Percentiles rank a stretch among this genome's conserved stretches.
Evolutionary conservation across 2,329 filamentous ascomycete genomes (phyloP).

Genomic region (Dendryphion nanum): DNA sequence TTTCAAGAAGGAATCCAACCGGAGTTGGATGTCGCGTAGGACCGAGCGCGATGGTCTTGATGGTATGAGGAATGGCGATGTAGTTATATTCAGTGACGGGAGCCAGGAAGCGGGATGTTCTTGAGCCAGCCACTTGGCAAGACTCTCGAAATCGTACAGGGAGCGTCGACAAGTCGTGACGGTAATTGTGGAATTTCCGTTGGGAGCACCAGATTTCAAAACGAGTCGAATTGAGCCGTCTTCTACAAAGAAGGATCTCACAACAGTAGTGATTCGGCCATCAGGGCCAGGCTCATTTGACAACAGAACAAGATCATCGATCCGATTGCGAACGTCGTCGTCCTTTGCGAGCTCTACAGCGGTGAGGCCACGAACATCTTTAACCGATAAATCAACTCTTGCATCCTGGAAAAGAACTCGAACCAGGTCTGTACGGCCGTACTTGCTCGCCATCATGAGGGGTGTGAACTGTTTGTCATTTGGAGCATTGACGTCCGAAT

Average conservation of each 20-base stretch:
- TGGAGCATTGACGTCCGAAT: slow-evolving; percentile 92
- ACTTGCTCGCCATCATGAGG: slow-evolving; percentile 98
- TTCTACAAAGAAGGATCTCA: slow-evolving; percentile 95
- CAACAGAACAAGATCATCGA: slow-evolving; percentile 89
- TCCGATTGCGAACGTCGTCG: slow-evolving; percentile 92
- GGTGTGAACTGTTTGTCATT: slow-evolving; percentile 96
- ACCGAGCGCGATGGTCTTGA: slow-evolving; percentile 86
- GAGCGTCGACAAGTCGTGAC: slow-evolving; percentile 92
- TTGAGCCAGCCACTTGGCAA: slow-evolving; percentile 76
- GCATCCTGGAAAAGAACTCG: slow-evolving; percentile 82
- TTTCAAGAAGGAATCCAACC: slow-evolving; percentile 83
- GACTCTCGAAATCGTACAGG: slow-evolving; percentile 84
- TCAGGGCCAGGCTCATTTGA: slow-evolving; percentile 65
- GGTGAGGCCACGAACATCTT: slow-evolving; percentile 83
- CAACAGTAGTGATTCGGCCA: slow-evolving; percentile 84
- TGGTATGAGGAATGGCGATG: slow-evolving; percentile 89
- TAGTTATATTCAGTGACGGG: slow-evolving; percentile 71
- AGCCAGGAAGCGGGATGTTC: slow-evolving; percentile 97
- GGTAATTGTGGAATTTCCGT: slow-evolving; percentile 78
- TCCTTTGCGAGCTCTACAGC: slow-evolving; percentile 97
- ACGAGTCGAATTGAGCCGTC: slow-evolving; percentile 91
- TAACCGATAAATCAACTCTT: slow-evolving; percentile 79
- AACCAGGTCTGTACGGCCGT: slow-evolving; percentile 91
- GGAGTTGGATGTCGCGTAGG: slow-evolving; percentile 81
- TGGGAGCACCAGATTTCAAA: slow-evolving; percentile 87